These are phyloP conservation scores for Exophiala lecanii-corni DNA, from an alignment of 2,329 filamentous ascomycete genomes.

Conservation along the genomic window DNA sequence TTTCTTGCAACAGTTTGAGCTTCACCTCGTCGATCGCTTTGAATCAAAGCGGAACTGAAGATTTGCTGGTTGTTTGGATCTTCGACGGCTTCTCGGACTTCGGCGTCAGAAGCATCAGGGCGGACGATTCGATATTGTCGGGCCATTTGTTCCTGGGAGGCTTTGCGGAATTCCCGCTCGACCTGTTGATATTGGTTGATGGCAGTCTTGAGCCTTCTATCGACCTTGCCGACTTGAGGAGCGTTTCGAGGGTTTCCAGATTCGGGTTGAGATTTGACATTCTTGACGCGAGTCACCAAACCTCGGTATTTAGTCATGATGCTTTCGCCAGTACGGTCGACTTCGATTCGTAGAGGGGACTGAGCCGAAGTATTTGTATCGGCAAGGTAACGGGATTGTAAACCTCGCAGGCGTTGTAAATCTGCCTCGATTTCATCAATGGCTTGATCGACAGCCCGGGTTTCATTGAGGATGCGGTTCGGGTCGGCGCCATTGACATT, in stretches of 20 bases:
- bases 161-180: constrained; percentile 74
- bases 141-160: constrained; percentile 75
- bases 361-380: constrained; percentile 69
- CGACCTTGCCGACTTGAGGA: constrained; percentile 74
- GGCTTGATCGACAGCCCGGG: constrained; percentile 70
- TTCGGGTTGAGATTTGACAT: constrained; percentile 76
- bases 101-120: constrained; percentile 71
- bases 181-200: constrained; percentile 77
- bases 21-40: constrained; percentile 74
- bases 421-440: constrained; percentile 71
- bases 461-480: constrained; percentile 79
- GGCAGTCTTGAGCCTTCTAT: constrained; percentile 72
- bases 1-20: constrained; percentile 73
- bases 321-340: constrained; percentile 69
- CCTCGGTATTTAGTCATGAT: constrained; percentile 79
- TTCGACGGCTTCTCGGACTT: constrained; percentile 73
- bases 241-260: constrained; percentile 68
- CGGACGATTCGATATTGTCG: constrained; percentile 87
- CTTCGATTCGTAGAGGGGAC: constrained; percentile 60
- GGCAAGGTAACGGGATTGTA: constrained; percentile 69
- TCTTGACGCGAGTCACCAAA: constrained; percentile 72
- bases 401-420: constrained; percentile 64
- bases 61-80: constrained; percentile 67
- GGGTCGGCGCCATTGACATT: constrained; percentile 49
- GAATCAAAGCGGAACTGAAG: constrained; percentile 59